A percentile compares a stretch with the other conserved stretches of the same genome.
Conservation (phyloP, 129 eudicot genomes). For the Arctium lappa region DNA sequence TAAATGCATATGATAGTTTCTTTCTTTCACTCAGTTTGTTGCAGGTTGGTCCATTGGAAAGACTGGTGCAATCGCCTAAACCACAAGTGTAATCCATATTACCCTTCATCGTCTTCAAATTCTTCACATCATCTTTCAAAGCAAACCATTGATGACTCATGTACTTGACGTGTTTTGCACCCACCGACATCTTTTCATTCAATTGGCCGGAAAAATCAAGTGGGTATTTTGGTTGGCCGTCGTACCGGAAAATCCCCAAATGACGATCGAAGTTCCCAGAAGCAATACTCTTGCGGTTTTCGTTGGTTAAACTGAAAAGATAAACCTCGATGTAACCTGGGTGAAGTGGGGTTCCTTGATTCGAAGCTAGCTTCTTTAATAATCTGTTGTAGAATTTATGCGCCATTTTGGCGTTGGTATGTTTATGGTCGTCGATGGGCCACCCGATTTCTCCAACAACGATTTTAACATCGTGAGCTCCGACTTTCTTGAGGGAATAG, state of each 20-base stretch:
- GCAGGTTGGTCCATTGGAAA: too few species aligned
- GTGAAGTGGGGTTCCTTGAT: constrained; percentile 43
- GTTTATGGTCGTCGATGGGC: too few species aligned
- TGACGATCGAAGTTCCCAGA: constrained; percentile 50
- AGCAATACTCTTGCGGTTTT: constrained; percentile 36
- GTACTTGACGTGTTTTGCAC: constrained; percentile 37
- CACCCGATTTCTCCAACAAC: too few species aligned
- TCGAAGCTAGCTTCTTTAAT: too few species aligned
- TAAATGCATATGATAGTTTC: too few species aligned
- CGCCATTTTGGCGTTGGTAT: too few species aligned
- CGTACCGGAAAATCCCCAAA: constrained; percentile 51
- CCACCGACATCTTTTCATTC: constrained; percentile 36
- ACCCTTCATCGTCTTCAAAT: not conserved
- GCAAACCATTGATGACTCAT: constrained; percentile 43
- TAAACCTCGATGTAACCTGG: not conserved
- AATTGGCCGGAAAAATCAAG: constrained; percentile 39
- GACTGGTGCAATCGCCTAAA: too few species aligned
- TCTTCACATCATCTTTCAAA: constrained; percentile 26
- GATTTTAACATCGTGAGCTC: too few species aligned
- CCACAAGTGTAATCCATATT: constrained; percentile 42
- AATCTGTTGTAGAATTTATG: too few species aligned
- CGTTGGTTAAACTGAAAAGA: constrained; percentile 15
- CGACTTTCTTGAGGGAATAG: too few species aligned
- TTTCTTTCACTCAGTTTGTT: too few species aligned
- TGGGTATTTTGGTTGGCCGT: constrained; percentile 48